Base-by-base conservation (phyloP, 176 grass and related monocot genomes). In the Lolium perenne region DNA sequence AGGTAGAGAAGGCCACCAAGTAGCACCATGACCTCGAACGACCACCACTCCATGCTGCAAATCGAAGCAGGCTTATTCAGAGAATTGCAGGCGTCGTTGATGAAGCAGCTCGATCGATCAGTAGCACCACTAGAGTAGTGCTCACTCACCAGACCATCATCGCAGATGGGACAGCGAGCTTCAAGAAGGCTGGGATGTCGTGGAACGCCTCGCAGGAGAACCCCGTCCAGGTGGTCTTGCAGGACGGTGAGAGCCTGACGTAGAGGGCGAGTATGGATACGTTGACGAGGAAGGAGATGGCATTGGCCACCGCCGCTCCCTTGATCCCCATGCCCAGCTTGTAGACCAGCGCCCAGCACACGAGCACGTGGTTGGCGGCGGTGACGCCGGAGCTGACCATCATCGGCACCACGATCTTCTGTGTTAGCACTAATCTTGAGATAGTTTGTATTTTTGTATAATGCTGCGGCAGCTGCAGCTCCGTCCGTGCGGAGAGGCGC, bases 341-440 rank as follows among this genome's bases (percentile, higher is more conserved):
- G 63, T 88, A 93, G 47, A 97, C 95, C 78, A 97, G 60, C 10
- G 91, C 5, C 95, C 95, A 97, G 73, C 95, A 97, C 2, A 95
- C 91, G 0, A 78, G 46, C 13, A 91, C 61, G 65, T 97, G 95
- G 73, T 76, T 81, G 26, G 65, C 18, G 3, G 91, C 78, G 0
- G 95, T 91, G 14, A 77, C 66, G 2, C 82, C 91, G 2, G 92
- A 89, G 71, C 71, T 74, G 0, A 74, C 6, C 71, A 50, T 74
- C 21, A 74, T 7, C 29, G 70, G 80, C 32, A 82, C 2, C 17
- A 71, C 80, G 4, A 82, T 6, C 65, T 43, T 71, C 80, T n/a
- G n/a, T 29, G 46, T 10, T 47, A 47, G 46, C 46, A 47, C 8
- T 47, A 47, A 47, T 47, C 46, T 47, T 47, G 45, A 47, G 46